Evolutionary conservation across 2,329 filamentous ascomycete genomes (phyloP).

Genomic region (Ascochyta viciae-villosae): DNA sequence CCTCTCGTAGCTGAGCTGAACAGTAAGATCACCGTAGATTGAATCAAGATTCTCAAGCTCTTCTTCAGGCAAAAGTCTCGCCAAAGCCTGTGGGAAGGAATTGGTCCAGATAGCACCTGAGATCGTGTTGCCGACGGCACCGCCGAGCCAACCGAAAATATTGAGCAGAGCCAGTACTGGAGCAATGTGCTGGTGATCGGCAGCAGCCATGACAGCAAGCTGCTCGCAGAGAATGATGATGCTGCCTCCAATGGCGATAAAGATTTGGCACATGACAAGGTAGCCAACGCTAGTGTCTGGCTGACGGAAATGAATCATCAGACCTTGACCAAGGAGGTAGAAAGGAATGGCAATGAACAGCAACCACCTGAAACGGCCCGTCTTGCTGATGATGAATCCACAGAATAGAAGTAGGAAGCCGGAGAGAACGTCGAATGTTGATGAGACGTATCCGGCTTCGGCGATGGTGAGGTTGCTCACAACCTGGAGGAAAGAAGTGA

Average conservation of each 20-base stretch:
- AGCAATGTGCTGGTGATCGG: constrained; percentile 55
- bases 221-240: constrained; percentile 33
- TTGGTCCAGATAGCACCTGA: constrained; percentile 68
- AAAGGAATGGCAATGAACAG: constrained; percentile 62
- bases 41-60: constrained; percentile 44
- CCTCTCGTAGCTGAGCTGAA: constrained; percentile 48
- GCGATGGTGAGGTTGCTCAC: constrained; percentile 39
- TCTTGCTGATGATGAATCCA: constrained; percentile 29
- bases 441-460: constrained; percentile 42
- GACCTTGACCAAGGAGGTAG: constrained; percentile 68
- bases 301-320: constrained; percentile 55
- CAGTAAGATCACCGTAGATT: constrained; percentile 52
- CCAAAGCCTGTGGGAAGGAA: constrained; percentile 22
- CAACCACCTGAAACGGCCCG: constrained; percentile 25
- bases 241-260: constrained; percentile 34
- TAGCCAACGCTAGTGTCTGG: constrained; percentile 47
- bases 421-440: constrained; percentile 45
- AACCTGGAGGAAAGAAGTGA: constrained; percentile 48
- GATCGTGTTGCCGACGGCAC: constrained; percentile 56
- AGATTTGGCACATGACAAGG: constrained; percentile 29
- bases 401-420: constrained; percentile 26
- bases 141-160: constrained; percentile 65
- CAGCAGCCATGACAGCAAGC: constrained; percentile 41
- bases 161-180: constrained; percentile 54
- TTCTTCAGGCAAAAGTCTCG: constrained; percentile 46